A percentile compares a stretch with the other conserved stretches of the same genome.
Evolutionary conservation across 306 rosid genomes (phyloP).

Genomic region (Mimosa pudica): DNA sequence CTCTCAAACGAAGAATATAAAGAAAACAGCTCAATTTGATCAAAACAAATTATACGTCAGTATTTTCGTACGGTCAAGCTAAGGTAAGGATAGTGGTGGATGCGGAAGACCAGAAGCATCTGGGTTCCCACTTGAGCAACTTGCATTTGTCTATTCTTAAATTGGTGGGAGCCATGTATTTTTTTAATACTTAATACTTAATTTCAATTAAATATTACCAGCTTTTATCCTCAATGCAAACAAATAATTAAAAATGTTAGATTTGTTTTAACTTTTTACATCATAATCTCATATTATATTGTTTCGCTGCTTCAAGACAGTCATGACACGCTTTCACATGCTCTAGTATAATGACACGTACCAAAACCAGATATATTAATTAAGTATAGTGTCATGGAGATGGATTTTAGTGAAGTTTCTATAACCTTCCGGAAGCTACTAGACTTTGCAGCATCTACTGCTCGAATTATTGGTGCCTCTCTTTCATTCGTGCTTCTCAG

Average conservation of each 20-base stretch:
- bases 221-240: background rate
- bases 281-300: background rate
- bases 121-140: conserved; percentile 5
- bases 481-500: background rate
- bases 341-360: background rate
- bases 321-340: background rate
- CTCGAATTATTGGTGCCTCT: conserved; percentile 28
- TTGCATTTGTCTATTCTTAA: conserved; percentile 1
- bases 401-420: conserved; percentile 8
- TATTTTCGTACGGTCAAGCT: background rate
- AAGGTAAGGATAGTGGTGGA: background rate
- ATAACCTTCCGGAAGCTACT: conserved; percentile 32
- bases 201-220: background rate
- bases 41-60: background rate
- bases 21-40: background rate
- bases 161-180: background rate
- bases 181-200: background rate
- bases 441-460: conserved; percentile 8
- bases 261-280: background rate
- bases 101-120: conserved; percentile 21
- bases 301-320: background rate
- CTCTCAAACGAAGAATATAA: too few relatives aligned
- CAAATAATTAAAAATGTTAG: background rate
- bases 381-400: background rate
- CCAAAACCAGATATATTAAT: background rate